Evolutionary conservation across 805 yeast genomes (phyloP), one percentile per base, ranked within the genome.

Genomic region (Saccharomycodes ludwigii): DNA sequence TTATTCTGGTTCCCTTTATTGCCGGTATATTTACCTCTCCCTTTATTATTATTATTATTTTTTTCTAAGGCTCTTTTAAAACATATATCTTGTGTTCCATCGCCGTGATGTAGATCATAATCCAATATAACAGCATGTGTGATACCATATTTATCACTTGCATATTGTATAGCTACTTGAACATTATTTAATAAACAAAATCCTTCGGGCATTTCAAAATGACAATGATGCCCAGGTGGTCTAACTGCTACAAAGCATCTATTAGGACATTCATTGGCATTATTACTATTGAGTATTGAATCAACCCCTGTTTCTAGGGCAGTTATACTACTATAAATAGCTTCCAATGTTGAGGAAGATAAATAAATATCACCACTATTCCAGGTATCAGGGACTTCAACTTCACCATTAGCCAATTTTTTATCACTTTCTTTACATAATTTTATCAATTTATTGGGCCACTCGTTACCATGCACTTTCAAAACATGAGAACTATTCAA

Each of bases 201-300:
- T 3, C 94, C 94, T 16, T 85, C 74, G 0, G 94, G 94, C n/a
- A 72, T 66, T 35, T 78, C 73, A 0, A 84, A 77, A 44, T 80
- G 91, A 16, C 84, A 75, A 52, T 82, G 94, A 48, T 82, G 94
- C 3, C 94, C 94, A 1, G 93, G 91, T 2, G 91, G 91, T 30
- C 91, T 60, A 25, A 80, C 68, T 1, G 74, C 73, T 1, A 76
- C 76, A 54, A 80, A 80, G 2, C 77, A 75, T 27, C 69, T 59
- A 25, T 53, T 57, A 10, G 52, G 52, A 11, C 61, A 46, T 33
- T n/a, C n/a, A n/a, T n/a, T 57, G 6, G 40, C 36, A 6, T 54
- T 61, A 45, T 46, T 55, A 29, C 45, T 48, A 3, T 43, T 46
- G 39, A 63, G 70, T 6, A 72, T 54, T 2, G 61, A 49, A 46